These are phyloP conservation scores for Leptosphaerulina australis DNA, from an alignment of 2,329 filamentous ascomycete species.

Conservation along the genomic window DNA sequence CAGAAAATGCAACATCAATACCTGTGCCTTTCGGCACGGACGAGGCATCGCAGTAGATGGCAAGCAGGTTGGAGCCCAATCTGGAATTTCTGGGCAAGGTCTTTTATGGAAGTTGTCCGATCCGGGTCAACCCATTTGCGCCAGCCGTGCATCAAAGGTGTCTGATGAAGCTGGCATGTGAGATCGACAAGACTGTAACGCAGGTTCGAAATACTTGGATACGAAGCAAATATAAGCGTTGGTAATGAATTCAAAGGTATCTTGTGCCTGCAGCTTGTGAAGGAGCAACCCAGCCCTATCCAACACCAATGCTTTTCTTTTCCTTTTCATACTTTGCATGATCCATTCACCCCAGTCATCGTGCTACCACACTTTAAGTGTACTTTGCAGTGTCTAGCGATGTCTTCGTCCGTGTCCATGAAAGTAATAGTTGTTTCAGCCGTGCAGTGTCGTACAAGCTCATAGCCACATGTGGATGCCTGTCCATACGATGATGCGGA, in stretches of 20 bases:
- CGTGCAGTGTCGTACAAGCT: constrained; percentile 33
- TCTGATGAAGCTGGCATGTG: neutral
- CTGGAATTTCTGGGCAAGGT: no score
- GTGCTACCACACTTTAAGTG: neutral
- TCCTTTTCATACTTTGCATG: neutral
- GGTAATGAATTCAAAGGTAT: constrained; percentile 14
- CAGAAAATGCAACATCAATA: no score
- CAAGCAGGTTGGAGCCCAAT: no score
- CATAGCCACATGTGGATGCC: constrained; percentile 22
- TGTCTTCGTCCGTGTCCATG: constrained; percentile 4
- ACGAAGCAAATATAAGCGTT: constrained; percentile 33
- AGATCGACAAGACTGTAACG: neutral
- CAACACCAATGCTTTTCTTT: constrained; percentile 9
- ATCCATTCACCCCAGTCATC: neutral
- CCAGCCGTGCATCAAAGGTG: neutral
- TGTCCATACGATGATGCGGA: constrained; percentile 20
- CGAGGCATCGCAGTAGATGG: no score
- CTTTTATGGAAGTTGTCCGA: no score
- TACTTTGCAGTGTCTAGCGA: constrained; percentile 4
- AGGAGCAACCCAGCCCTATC: constrained; percentile 1
- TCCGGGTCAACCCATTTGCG: no score
- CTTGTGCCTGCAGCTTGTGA: constrained; percentile 5
- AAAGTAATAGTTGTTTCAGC: constrained; percentile 23
- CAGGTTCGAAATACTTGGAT: neutral
- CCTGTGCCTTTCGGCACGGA: no score